phyloP scores from a whole-genome alignment of 1,139 yeast species.

The Debaryomyces singareniensis region DNA sequence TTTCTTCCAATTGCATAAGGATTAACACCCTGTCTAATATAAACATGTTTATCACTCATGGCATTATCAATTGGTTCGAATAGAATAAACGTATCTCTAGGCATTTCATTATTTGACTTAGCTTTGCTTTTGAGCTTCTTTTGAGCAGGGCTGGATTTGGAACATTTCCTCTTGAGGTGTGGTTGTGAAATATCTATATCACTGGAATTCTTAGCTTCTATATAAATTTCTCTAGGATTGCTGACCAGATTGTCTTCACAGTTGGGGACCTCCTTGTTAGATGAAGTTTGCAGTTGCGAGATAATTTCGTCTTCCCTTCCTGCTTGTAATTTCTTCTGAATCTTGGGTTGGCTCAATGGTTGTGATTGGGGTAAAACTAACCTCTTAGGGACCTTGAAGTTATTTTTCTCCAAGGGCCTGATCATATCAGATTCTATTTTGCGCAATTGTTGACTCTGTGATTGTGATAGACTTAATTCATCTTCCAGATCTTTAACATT shows the following conservation, averaged over 20 bases:
- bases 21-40: slow-evolving; percentile 55
- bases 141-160: not conserved
- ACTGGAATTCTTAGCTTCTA: too few relatives aligned
- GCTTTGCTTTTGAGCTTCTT: not conserved
- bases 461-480: slow-evolving; percentile 61
- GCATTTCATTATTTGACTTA: slow-evolving; percentile 7
- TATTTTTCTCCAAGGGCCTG: slow-evolving; percentile 32
- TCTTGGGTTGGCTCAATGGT: slow-evolving; percentile 13
- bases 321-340: slow-evolving; percentile 6
- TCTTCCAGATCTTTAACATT: slow-evolving; percentile 26
- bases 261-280: not conserved
- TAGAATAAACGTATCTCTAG: slow-evolving; percentile 23
- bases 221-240: not conserved
- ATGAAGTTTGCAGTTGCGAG: not conserved
- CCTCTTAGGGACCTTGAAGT: slow-evolving; percentile 38
- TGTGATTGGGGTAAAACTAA: slow-evolving; percentile 39
- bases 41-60: slow-evolving; percentile 35
- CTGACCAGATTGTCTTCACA: not conserved
- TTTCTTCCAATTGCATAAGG: slow-evolving; percentile 63
- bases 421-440: slow-evolving; percentile 47
- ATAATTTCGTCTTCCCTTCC: not conserved
- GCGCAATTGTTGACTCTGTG: slow-evolving; percentile 59
- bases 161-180: not conserved
- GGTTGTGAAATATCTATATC: not conserved
- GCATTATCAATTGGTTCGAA: slow-evolving; percentile 26